Evolutionary conservation across 2,329 filamentous ascomycete genomes (phyloP).

Genomic region (Hypoxylon sp.): DNA sequence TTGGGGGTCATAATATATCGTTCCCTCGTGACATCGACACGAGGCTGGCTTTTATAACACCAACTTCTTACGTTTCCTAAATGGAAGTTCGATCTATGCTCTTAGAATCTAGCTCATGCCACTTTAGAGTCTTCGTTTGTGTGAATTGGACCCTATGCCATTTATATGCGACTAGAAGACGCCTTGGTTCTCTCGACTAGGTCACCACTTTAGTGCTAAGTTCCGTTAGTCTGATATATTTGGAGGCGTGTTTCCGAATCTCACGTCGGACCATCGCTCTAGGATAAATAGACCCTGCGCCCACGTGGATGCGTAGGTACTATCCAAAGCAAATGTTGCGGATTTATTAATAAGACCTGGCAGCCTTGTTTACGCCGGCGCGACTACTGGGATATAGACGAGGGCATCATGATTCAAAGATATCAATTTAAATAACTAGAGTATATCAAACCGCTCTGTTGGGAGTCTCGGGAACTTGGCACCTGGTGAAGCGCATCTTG

Average conservation of each 20-base stretch:
- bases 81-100: neutral
- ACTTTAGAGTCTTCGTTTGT: neutral
- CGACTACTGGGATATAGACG: neutral
- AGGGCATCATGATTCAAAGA: slow-evolving; percentile 8
- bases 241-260: slow-evolving; percentile 17
- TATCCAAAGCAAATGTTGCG: neutral
- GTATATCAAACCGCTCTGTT: neutral
- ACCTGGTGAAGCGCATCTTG: neutral
- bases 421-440: neutral
- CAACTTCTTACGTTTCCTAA: slow-evolving; percentile 10
- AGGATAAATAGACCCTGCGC: neutral
- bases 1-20: slow-evolving; percentile 16
- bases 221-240: slow-evolving; percentile 6
- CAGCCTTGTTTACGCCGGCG: neutral
- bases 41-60: slow-evolving; percentile 16
- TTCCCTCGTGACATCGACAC: slow-evolving; percentile 25
- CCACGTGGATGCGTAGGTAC: too few species aligned
- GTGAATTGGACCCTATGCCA: neutral
- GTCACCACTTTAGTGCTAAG: neutral
- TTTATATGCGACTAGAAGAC: neutral
- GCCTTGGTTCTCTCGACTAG: neutral
- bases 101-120: slow-evolving; percentile 4
- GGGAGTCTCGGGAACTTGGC: neutral
- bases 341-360: neutral
- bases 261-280: slow-evolving; percentile 24